Evolutionary conservation across 140 eudicot species (phyloP).

Genomic region (Anethum foeniculum): DNA sequence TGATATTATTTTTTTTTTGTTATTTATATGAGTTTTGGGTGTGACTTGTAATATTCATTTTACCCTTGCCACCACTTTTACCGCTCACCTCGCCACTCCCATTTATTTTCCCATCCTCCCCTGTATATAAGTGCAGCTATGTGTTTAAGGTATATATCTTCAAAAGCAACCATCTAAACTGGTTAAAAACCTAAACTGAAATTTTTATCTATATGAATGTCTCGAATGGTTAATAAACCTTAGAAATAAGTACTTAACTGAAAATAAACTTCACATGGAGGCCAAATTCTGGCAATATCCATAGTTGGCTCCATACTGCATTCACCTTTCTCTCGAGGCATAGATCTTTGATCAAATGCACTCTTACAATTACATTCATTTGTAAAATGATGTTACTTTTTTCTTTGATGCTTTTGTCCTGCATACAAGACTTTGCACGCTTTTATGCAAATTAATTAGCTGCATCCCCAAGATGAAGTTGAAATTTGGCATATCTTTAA

Average conservation of each 20-base stretch:
- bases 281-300: neutral
- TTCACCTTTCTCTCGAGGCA: neutral
- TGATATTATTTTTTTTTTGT: too few species aligned
- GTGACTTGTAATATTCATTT: neutral
- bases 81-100: too few species aligned
- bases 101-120: neutral
- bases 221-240: neutral
- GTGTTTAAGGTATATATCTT: neutral
- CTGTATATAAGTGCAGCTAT: neutral
- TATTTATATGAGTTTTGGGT: neutral
- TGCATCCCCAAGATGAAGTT: neutral
- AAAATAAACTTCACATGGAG: neutral
- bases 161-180: neutral
- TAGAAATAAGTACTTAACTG: neutral
- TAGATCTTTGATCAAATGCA: neutral
- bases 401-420: neutral
- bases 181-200: neutral
- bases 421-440: neutral
- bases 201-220: neutral
- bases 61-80: too few species aligned
- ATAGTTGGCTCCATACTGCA: neutral
- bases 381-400: neutral
- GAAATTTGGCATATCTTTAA: neutral
- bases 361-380: neutral
- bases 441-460: neutral